phyloP scores from a whole-genome alignment of 495 filamentous ascomycete species.

The Chaetomium fimeti region DNA sequence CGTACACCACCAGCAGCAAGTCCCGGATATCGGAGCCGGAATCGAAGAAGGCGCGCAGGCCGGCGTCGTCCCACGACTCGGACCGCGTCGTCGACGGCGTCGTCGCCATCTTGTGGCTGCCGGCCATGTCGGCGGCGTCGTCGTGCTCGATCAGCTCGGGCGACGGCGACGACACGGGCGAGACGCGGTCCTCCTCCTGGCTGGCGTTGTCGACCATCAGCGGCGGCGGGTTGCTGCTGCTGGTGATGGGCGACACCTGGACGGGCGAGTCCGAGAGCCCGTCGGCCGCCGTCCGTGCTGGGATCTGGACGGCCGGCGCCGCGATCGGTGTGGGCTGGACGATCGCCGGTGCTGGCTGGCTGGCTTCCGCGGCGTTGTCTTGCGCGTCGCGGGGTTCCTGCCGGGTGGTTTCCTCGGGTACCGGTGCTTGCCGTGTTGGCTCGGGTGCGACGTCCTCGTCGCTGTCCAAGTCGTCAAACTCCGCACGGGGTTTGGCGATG shows the following conservation, averaged over 20 bases:
- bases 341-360: slow-evolving; percentile 26
- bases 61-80: slow-evolving; percentile 76
- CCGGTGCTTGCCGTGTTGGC: slow-evolving; percentile 25
- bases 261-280: slow-evolving; percentile 75
- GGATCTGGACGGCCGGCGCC: slow-evolving; percentile 17
- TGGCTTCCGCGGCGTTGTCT: slow-evolving; percentile 34
- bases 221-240: slow-evolving; percentile 53
- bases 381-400: slow-evolving; percentile 12
- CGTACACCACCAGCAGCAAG: slow-evolving; percentile 84
- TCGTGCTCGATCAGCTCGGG: slow-evolving; percentile 61
- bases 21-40: slow-evolving; percentile 89
- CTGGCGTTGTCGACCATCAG: slow-evolving; percentile 66
- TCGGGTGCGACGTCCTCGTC: slow-evolving; percentile 40
- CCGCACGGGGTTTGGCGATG: slow-evolving; percentile 48
- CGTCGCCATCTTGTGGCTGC: slow-evolving; percentile 40
- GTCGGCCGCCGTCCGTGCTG: slow-evolving; percentile 39
- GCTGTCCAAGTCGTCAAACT: slow-evolving; percentile 48
- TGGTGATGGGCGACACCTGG: slow-evolving; percentile 60
- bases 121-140: slow-evolving; percentile 31
- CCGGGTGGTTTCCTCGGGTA: slow-evolving; percentile 14
- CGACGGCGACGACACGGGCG: slow-evolving; percentile 64
- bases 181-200: slow-evolving; percentile 60
- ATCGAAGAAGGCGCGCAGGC: slow-evolving; percentile 84
- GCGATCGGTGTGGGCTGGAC: slow-evolving; percentile 27
- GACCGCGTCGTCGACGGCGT: slow-evolving; percentile 45